phyloP scores from a whole-genome alignment of 192 early-diverging fungal species.

The Coemansia umbellata region DNA sequence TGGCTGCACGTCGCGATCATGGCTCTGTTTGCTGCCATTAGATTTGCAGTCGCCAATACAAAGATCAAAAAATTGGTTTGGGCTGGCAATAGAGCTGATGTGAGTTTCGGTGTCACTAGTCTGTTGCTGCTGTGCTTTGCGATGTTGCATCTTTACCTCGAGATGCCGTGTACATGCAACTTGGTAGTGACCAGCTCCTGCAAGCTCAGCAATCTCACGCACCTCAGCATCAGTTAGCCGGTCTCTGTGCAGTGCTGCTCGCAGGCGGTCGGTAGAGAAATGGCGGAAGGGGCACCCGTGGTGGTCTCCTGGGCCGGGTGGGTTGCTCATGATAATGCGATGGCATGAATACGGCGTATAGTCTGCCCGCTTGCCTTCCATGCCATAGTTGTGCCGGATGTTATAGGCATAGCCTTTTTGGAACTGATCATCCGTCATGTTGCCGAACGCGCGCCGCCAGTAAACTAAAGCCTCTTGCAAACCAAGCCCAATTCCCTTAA shows the following conservation, averaged over 20 bases:
- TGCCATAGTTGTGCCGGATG: conserved; percentile 92
- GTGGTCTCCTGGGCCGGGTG: conserved; percentile 77
- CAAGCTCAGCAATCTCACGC: conserved; percentile 63
- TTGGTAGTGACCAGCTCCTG: conserved; percentile 78
- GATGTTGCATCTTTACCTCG: conserved; percentile 58
- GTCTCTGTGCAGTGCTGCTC: conserved; percentile 55
- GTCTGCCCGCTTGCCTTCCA: conserved; percentile 83
- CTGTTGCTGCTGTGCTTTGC: conserved; percentile 9
- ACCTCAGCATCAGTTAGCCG: conserved; percentile 59
- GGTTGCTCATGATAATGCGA: conserved; percentile 78
- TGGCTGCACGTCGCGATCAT: too few relatives aligned
- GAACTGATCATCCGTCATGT: conserved; percentile 83
- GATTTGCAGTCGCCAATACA: conserved; percentile 30
- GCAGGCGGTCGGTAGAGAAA: conserved; percentile 62
- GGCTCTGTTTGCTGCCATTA: neutral
- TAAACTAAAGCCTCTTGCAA: conserved; percentile 88
- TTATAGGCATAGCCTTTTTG: conserved; percentile 93
- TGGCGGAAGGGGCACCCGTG: conserved; percentile 97
- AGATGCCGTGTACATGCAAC: conserved; percentile 90
- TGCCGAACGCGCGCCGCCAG: conserved; percentile 83
- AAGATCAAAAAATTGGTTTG: conserved; percentile 91
- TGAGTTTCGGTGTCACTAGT: conserved; percentile 3
- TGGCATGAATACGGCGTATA: conserved; percentile 80
- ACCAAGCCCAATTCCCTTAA: conserved; percentile 88
- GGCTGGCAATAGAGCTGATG: conserved; percentile 79